phyloP scores from a whole-genome alignment of 176 grass and related monocot species.

The Oryza brachyantha region DNA sequence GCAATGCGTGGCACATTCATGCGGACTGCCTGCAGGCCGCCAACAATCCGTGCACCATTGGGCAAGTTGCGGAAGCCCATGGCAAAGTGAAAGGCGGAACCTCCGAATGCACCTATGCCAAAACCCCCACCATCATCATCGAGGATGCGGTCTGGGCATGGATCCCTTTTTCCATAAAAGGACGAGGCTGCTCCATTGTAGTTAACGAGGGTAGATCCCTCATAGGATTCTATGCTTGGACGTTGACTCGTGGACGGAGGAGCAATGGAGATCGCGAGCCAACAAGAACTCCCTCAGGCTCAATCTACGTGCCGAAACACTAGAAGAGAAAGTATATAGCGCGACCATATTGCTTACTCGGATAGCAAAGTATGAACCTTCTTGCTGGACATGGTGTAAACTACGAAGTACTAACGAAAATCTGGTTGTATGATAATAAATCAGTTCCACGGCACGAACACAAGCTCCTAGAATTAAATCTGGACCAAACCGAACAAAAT shows the following conservation, averaged over 20 bases:
- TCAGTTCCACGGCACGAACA: slow-evolving; percentile 1
- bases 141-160: slow-evolving; percentile 45
- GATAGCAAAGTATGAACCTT: background rate
- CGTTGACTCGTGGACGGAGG: background rate
- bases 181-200: background rate
- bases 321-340: background rate
- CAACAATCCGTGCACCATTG: slow-evolving; percentile 30
- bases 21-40: slow-evolving; percentile 27
- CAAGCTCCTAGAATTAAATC: background rate
- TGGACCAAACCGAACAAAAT: background rate
- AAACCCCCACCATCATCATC: slow-evolving; percentile 27
- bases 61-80: slow-evolving; percentile 49
- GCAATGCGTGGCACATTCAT: slow-evolving; percentile 41
- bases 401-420: background rate
- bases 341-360: background rate
- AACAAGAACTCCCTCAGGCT: background rate
- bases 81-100: slow-evolving; percentile 45
- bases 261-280: background rate
- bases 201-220: background rate
- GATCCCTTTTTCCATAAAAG: slow-evolving; percentile 19
- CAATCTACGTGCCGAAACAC: background rate
- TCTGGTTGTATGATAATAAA: slow-evolving; percentile 7
- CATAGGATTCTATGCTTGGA: background rate
- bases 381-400: background rate
- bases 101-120: slow-evolving; percentile 42